Evolutionary conservation across 495 filamentous ascomycete species (phyloP).

Genomic region (Podospora didyma): DNA sequence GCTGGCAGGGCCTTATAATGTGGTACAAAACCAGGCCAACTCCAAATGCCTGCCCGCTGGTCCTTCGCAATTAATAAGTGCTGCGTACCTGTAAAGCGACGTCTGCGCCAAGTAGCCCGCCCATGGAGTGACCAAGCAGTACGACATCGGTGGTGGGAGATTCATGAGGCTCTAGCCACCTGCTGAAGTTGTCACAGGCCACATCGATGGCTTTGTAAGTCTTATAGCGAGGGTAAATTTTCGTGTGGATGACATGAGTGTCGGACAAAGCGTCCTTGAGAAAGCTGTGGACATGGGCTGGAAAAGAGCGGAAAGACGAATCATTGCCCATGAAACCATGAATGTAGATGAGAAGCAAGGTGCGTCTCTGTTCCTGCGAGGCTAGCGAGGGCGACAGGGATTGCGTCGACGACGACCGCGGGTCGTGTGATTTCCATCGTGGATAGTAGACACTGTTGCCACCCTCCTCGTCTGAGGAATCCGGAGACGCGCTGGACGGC

Average conservation of each 20-base stretch:
- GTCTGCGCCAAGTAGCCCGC: conserved; percentile 79
- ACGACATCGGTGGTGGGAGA: conserved; percentile 71
- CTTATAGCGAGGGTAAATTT: conserved; percentile 89
- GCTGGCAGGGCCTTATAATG: too few relatives aligned
- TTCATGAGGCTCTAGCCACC: conserved; percentile 80
- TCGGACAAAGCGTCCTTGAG: conserved; percentile 63
- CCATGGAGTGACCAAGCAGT: conserved; percentile 86
- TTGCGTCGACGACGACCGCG: conserved; percentile 59
- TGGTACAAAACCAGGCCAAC: too few relatives aligned
- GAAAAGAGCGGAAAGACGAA: conserved; percentile 82
- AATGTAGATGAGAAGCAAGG: conserved; percentile 76
- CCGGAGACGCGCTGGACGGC: background rate
- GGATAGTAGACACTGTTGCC: conserved; percentile 1
- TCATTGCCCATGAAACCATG: conserved; percentile 94
- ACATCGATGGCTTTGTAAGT: conserved; percentile 70
- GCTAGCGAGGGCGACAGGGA: conserved; percentile 53
- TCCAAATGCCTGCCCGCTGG: too few relatives aligned
- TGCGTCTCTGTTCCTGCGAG: conserved; percentile 45
- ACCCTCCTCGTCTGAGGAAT: background rate
- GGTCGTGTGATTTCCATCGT: conserved; percentile 37
- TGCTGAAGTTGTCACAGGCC: conserved; percentile 75
- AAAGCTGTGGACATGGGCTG: conserved; percentile 78
- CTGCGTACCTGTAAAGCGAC: conserved; percentile 58
- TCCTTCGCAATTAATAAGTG: too few relatives aligned
- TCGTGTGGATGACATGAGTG: conserved; percentile 78